Evolutionary conservation across 2,329 filamentous ascomycete species (phyloP), one percentile per base, ranked within the genome.

Genomic region (Aspergillus chevalieri): DNA sequence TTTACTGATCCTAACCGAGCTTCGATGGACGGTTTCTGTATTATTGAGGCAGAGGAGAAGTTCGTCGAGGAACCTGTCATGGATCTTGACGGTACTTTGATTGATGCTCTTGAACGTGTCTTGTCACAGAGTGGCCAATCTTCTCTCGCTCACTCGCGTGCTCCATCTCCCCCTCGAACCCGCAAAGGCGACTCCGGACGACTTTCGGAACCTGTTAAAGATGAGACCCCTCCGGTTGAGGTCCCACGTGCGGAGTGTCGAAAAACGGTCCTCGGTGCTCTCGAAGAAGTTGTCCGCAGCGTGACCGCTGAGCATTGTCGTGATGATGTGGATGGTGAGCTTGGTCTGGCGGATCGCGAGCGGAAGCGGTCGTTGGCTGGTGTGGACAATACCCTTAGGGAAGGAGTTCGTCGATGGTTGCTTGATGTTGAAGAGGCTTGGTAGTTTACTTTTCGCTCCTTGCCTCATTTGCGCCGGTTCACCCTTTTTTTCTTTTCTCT

Each of bases 401-500:
- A 82, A 58, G 79, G 79, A 6, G 75, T 82, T 36, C 71, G 78
- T 43, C 75, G 73, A 56, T 82, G 79, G 79, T 69, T 82, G 52
- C 65, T 71, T 34, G 71, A 76, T 51, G 72, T 76, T 12, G 75
- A 78, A 57, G 71, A 74, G 52, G 62, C 66, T 47, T 71, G 67
- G 62, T 72, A 57, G 56, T 39, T 44, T 43, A 17, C 24, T 49
- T 12, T 34, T 34, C 26, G 9, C 28, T 44, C 6, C 12, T 4
- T 21, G 10, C 49, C 22, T 44, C 15, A 41, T 38, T 26, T 24
- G 10, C 22, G 26, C 47, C 6, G 15, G 34, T 43, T 28, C n/a
- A 22, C 38, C 21, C 38, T 45, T 44, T 43, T 47, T 45, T 43
- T 48, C 36, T 33, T 42, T 48, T 21, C 24, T 44, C 44, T 47